Percentiles rank a stretch among this genome's conserved stretches.
Conservation (phyloP, 495 filamentous ascomycete genomes). For the Hyaloscypha bicolor region DNA sequence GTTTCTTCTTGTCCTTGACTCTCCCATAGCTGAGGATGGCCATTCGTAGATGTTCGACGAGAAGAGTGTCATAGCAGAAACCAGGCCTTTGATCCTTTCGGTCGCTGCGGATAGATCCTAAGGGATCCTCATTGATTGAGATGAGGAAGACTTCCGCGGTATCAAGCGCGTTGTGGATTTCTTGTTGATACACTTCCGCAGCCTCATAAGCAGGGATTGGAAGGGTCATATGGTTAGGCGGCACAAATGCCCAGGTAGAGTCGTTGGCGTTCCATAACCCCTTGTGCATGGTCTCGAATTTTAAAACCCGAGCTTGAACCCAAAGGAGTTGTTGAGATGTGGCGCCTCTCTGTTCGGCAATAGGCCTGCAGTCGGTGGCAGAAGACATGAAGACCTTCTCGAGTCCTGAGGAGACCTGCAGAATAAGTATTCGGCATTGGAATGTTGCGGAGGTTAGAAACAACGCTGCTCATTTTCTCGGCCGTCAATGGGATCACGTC, state of each 20-base stretch:
- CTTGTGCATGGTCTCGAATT: neutral
- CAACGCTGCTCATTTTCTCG: neutral
- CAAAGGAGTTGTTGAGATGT: neutral
- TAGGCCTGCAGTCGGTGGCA: neutral
- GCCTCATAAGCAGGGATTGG: neutral
- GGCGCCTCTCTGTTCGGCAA: neutral
- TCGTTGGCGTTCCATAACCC: slow-evolving; percentile 11
- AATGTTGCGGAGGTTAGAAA: neutral
- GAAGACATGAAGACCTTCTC: slow-evolving; percentile 15
- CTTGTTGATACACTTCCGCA: neutral
- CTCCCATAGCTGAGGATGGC: neutral
- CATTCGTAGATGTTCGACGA: slow-evolving; percentile 16
- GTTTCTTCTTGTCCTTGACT: neutral
- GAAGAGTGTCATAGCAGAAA: slow-evolving; percentile 14
- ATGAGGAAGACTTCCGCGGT: neutral
- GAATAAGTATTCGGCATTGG: slow-evolving; percentile 13
- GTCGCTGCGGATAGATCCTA: slow-evolving; percentile 7
- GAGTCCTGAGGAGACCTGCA: neutral
- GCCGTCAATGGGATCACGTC: slow-evolving; percentile 12
- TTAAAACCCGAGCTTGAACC: neutral
- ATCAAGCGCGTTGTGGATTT: slow-evolving; percentile 4
- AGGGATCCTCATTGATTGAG: neutral
- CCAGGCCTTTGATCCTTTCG: neutral
- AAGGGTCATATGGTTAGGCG: neutral
- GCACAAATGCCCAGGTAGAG: slow-evolving; percentile 12